Conservation (phyloP, 495 filamentous ascomycete genomes). For the Hypomontagnella monticulosa region DNA sequence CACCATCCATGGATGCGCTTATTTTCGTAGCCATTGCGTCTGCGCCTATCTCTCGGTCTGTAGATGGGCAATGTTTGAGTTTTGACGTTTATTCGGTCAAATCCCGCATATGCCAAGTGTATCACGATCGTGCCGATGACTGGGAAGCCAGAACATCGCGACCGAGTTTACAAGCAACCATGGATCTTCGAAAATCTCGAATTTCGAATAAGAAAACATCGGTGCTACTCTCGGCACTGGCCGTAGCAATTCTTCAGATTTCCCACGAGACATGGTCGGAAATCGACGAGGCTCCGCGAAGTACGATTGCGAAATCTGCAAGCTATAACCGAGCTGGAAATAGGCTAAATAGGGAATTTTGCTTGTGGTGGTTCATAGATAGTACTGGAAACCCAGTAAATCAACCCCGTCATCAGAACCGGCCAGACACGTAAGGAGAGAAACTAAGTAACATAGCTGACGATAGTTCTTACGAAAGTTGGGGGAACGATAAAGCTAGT, state of each 20-base stretch:
- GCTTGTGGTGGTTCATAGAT: conserved; percentile 11
- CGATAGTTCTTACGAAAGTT: conserved; percentile 12
- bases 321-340: conserved; percentile 34
- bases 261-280: conserved; percentile 30
- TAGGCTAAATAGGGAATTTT: conserved; percentile 38
- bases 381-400: conserved; percentile 5
- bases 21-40: conserved; percentile 2
- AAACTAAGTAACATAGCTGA: conserved; percentile 11
- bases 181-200: conserved; percentile 23
- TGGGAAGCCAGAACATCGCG: conserved; percentile 7
- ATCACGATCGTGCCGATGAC: conserved; percentile 27
- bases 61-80: conserved; percentile 9
- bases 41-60: conserved; percentile 25
- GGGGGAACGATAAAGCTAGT: conserved; percentile 16
- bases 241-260: conserved; percentile 25
- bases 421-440: conserved; percentile 11
- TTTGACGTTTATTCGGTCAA: conserved; percentile 29
- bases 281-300: conserved; percentile 37
- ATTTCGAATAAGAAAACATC: conserved; percentile 7
- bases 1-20: conserved; percentile 10
- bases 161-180: conserved; percentile 27
- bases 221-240: conserved; percentile 38
- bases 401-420: conserved; percentile 22
- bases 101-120: conserved; percentile 41
- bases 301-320: conserved; percentile 26